Conservation (phyloP, 176 grass and related monocot genomes). For the Eragrostis curvula region DNA sequence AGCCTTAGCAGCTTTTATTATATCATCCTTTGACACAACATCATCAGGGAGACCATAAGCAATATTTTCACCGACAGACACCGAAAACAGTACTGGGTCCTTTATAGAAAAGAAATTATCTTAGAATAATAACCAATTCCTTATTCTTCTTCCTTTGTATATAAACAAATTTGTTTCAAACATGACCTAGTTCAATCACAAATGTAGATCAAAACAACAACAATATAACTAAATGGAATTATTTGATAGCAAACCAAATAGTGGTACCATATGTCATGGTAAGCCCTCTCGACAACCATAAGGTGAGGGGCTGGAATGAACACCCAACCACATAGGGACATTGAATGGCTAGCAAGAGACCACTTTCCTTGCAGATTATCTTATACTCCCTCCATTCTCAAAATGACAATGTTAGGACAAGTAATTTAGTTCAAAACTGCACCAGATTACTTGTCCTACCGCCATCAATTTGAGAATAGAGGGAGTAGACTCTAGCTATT, state of each 20-base stretch:
- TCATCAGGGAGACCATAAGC: conserved; percentile 96
- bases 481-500: too few species aligned
- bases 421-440: too few species aligned
- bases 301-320: neutral
- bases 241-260: neutral
- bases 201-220: neutral
- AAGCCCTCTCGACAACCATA: neutral
- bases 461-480: too few species aligned
- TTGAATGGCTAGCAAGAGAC: neutral
- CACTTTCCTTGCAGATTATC: neutral
- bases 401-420: too few species aligned
- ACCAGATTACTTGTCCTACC: too few species aligned
- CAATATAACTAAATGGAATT: neutral
- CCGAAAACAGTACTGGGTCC: conserved; percentile 93
- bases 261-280: neutral
- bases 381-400: too few species aligned
- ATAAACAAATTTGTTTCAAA: neutral
- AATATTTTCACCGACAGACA: conserved; percentile 93
- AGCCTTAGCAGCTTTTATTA: conserved; percentile 98
- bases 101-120: neutral
- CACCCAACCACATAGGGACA: neutral
- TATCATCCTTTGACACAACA: conserved; percentile 89
- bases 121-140: neutral
- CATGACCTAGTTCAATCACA: neutral
- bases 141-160: too few species aligned